phyloP scores from a whole-genome alignment of 2,329 filamentous ascomycete genomes.

The Arthrobotrys sinensis region DNA sequence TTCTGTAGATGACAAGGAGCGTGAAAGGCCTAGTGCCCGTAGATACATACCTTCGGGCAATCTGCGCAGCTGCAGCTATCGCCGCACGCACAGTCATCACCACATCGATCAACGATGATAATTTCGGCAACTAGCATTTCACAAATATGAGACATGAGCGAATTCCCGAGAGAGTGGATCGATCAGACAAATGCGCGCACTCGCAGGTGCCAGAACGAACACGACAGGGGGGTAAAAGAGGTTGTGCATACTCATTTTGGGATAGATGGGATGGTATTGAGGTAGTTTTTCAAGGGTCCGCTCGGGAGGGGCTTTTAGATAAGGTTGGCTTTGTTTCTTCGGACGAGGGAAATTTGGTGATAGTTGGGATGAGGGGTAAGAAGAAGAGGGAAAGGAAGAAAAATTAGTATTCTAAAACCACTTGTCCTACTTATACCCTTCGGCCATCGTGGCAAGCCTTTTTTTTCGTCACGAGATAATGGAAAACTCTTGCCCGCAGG shows the following conservation, averaged over 20 bases:
- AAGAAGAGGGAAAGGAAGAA: conserved; percentile 21
- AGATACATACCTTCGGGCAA: conserved; percentile 43
- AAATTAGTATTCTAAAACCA: conserved; percentile 20
- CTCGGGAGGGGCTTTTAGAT: conserved; percentile 21
- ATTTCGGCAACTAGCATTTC: conserved; percentile 39
- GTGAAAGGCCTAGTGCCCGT: neutral
- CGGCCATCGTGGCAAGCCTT: conserved; percentile 9
- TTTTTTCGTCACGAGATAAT: conserved; percentile 38
- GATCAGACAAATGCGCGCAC: conserved; percentile 23
- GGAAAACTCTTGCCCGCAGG: conserved; percentile 10
- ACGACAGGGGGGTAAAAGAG: conserved; percentile 10
- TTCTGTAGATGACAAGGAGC: neutral
- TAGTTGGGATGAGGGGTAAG: conserved; percentile 34
- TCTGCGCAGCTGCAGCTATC: conserved; percentile 24
- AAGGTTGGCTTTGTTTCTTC: conserved; percentile 25
- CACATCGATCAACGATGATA: conserved; percentile 52
- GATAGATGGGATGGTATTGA: conserved; percentile 28
- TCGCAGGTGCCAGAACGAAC: conserved; percentile 8
- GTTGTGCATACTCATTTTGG: conserved; percentile 53
- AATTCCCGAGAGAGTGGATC: conserved; percentile 22
- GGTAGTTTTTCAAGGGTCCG: conserved; percentile 28
- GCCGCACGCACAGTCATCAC: conserved; percentile 45
- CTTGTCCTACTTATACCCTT: conserved; percentile 48
- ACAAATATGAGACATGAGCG: conserved; percentile 22
- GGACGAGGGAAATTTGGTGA: conserved; percentile 4